Base-by-base conservation (phyloP, 805 yeast genomes). In the Starmerella bombicola region DNA sequence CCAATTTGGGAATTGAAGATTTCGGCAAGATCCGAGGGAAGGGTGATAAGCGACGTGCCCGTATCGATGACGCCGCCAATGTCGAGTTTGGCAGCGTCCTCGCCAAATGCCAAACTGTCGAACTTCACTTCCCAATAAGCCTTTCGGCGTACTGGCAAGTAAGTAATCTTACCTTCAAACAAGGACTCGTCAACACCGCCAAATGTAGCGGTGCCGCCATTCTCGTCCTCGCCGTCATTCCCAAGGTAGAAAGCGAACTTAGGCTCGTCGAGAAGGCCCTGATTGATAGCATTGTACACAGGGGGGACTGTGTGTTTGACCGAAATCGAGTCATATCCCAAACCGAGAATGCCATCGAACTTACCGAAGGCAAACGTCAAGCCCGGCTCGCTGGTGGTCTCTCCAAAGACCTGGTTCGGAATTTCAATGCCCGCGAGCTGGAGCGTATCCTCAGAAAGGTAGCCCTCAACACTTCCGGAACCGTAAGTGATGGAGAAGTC, bases 51-150 rank as follows among this genome's bases (percentile, higher is more conserved):
- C 28, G 97, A 88, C 50, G 98, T 91, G 66, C 98, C 98, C 43
- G 98, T 91, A 64, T 91, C 98, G 59, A 91, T 85, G 47, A 95
- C 95, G 56, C 96, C 98, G 62, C 98, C 98, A 47, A 85, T 78
- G 52, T 71, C 73, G 57, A 91, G 74, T 54, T 70, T 74, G 37
- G 97, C 95, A 57, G 73, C 81, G 66, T 91, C 94, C 52, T 80
- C 81, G 56, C 98, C 98, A 49, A 91, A 71, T 33, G 86, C 82
- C 60, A 91, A 70, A 54, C 94, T 86, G 54, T 84, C 84, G 53
- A 91, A 80, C 54, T 79, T 74, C 46, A 91, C 98, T 71, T 91
- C 98, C 98, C 98, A 91, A 74, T 91, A 91, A 25, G 97, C 98
- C 77, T 86, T 85, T 73, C 98, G 83, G 71, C 98, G 84, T 48